Evolutionary conservation across 257 asterid species (phyloP), one percentile per base, ranked within the genome.

Genomic region (Agastache rugosa): DNA sequence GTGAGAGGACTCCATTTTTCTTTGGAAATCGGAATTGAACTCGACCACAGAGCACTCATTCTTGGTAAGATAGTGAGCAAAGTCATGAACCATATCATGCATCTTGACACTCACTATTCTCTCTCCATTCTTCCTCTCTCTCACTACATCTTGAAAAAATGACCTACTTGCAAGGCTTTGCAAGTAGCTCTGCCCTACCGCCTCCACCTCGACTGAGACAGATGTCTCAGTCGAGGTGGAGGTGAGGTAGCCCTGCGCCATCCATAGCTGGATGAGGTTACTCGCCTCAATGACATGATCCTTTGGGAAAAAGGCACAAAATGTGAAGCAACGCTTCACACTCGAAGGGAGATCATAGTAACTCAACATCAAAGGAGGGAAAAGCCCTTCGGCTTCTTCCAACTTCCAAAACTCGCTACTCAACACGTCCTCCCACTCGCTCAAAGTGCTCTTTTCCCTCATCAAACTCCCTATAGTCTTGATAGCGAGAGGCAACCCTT

Each of bases 31-130:
- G 1, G 48, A 14, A 25, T 78, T 75, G 12, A 77, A 81, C 63
- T 90, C 92, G 48, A 72, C 45, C 45, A 87, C 75, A n/a, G 69
- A 65, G 71, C 87, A 90, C 66, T 88, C 93, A 0, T 75, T 77
- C 67, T 76, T 83, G 2, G 80, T 78, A 9, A 87, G 86, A 73
- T 83, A 77, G 60, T 68, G 78, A 2, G 87, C 91, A 14, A 86
- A 82, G 23, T 78, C 89, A 60, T 86, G 91, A 27, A 86, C 80
- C 84, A 86, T 71, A 42, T 86, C 91, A 51, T 86, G 91, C 87
- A 86, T 84, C 45, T 76, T 84, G 15, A 86, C 31, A 50, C 83
- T 82, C 17, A 74, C 31, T 66, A 84, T 82, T 61, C 60, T 54
- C 45, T 78, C 73, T 53, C 84, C 78, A 23, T 77, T 83, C 42